Base-by-base conservation (phyloP, 2,329 filamentous ascomycete species). In the Aureobasidium lini region DNA sequence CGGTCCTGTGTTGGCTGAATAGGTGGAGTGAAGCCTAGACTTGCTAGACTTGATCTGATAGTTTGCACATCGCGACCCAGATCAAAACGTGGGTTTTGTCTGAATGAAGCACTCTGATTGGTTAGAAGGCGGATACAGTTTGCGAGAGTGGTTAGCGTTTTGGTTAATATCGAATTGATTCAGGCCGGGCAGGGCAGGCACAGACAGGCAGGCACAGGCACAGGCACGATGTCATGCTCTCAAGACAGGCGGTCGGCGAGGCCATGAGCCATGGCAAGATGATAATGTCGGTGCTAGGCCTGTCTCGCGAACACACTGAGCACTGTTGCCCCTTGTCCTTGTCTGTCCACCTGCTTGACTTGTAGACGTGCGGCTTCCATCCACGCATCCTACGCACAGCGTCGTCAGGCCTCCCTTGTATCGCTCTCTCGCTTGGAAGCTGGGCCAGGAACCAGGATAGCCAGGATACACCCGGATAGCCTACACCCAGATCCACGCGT, bases 41-140 rank as follows among this genome's bases (percentile, higher is more conserved):
- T 50, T 40, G 48, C 50, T 54, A 43, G 50, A 54, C 50, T 42
- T 32, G 50, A 54, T 54, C 50, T 54, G 50, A 43, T 43, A 28
- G 50, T 57, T 57, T 57, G 52, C 52, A 57, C 52, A 57, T 46
- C n/a, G 18, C n/a, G 23, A 29, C 40, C 52, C 52, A 57, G 52
- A 57, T 57, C 39, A 46, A 57, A 57, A 57, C 52, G 52, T 57
- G 52, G 52, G 18, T 44, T 57, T 23, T 9, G 10, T 31, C 13
- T 13, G 16, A 18, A 2, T 15, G 16, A 10, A 16, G 11, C 9
- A 18, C 31, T 15, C 2, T 46, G 39, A 57, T 57, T 57, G 52
- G 52, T 16, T 31, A 23, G 5, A 16, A 7, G 4, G 42, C 16
- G 7, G 28, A 46, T 46, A 28, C 31, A 13, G 52, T 46, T 44